Base-by-base conservation (phyloP, 192 early-diverging fungal species). In the Mortierella hygrophila region DNA sequence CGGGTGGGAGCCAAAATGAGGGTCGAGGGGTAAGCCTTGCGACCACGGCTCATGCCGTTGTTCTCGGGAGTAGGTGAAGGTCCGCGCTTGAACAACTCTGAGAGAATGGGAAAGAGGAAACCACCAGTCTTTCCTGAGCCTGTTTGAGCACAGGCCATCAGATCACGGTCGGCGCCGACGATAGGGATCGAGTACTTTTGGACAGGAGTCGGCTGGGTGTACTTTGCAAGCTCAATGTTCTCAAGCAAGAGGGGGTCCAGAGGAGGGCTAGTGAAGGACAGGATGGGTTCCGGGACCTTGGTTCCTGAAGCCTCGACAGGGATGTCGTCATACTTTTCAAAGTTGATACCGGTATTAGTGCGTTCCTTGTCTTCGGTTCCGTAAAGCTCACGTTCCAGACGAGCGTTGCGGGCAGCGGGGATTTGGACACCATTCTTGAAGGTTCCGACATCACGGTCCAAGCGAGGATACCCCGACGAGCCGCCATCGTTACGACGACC, bases 111-210 rank as follows among this genome's bases (percentile, higher is more conserved):
- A 89, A 99, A 95, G 76, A 99, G 92, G 91, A 99, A 99, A 21
- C 98, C 98, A 72, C 95, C 98, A 49, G 98, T 99, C 90, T 99
- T 96, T 37, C 96, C 95, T 26, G 94, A 95, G 86, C 98, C 98
- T 23, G 98, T 99, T 90, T 99, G 98, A 40, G 98, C 98, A 87
- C 97, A 99, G 32, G 97, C 98, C 98, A 99, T 99, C 88, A 99
- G 89, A 89, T 99, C 98, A 80, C 98, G 94, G 72, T 94, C 95
- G n/a, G 89, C 87, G 47, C 90, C 87, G 41, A 97, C 95, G 85
- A 95, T 96, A 78, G 94, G 94, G 82, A 95, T 94, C 23, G 97
- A 97, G 86, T 95, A 94, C 89, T 97, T 97, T 90, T 99, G 98
- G 37, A 99, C 97, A 16, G 98, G 98, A 40, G 98, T 99, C 15